Percentiles rank a stretch among this genome's conserved stretches.
These are phyloP conservation scores for Kondoa subrosea DNA, from an alignment of 768 basidiomycete species.

Conservation along the genomic window DNA sequence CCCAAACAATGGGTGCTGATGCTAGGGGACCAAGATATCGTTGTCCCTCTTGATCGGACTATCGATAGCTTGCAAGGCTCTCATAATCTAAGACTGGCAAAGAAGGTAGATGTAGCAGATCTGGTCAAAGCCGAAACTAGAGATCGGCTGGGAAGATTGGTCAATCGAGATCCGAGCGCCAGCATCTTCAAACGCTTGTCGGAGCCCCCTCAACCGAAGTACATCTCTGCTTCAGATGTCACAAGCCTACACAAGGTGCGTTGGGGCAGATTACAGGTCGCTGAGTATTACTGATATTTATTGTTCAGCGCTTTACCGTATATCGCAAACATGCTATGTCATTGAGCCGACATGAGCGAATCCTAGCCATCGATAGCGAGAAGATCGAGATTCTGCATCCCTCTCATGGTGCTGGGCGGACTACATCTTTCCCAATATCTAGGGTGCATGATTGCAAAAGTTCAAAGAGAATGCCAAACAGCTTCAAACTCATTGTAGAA, in stretches of 20 bases:
- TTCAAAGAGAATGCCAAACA: constrained; percentile 56
- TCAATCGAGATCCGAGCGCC: constrained; percentile 74
- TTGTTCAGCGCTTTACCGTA: constrained; percentile 62
- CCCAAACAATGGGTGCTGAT: constrained; percentile 57
- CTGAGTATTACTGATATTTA: too few relatives aligned
- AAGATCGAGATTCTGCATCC: constrained; percentile 36
- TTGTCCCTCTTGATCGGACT: constrained; percentile 81
- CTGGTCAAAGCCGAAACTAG: constrained; percentile 46
- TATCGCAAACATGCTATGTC: constrained; percentile 90
- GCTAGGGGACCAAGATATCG: constrained; percentile 46
- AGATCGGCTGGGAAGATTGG: constrained; percentile 42
- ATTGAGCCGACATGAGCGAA: constrained; percentile 73
- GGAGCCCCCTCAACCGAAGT: constrained; percentile 45
- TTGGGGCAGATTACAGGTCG: not conserved
- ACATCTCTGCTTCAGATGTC: constrained; percentile 53
- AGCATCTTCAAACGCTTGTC: constrained; percentile 84
- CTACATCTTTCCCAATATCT: constrained; percentile 80
- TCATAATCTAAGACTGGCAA: constrained; percentile 62
- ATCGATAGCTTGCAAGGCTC: constrained; percentile 88
- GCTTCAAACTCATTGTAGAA: constrained; percentile 77
- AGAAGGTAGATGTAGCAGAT: constrained; percentile 54
- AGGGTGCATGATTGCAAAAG: constrained; percentile 69
- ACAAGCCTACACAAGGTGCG: constrained; percentile 70
- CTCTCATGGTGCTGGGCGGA: constrained; percentile 44
- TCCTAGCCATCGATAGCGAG: constrained; percentile 82